Evolutionary conservation across 1,139 yeast species (phyloP).

Genomic region (Lodderomyces jiufengensis): DNA sequence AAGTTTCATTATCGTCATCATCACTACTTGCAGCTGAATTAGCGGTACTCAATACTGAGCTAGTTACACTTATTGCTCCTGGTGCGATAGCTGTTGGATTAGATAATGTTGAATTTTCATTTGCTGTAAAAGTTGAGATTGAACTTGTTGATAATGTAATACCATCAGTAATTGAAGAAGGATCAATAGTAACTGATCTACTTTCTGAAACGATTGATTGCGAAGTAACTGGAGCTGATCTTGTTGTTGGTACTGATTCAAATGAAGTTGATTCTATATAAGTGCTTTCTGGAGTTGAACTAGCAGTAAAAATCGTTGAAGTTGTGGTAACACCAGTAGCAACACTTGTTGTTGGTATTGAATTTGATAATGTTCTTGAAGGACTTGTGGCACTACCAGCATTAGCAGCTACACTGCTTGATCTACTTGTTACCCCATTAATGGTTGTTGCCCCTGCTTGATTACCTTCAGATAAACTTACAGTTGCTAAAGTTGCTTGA

Average conservation of each 20-base stretch:
- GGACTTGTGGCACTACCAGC: background rate
- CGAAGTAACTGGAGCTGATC: slow-evolving; percentile 27
- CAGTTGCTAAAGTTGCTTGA: slow-evolving; percentile 12
- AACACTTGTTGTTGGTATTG: slow-evolving; percentile 10
- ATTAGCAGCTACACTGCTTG: background rate
- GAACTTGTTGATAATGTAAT: slow-evolving; percentile 9
- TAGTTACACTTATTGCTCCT: no score
- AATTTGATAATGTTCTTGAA: background rate
- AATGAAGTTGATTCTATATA: slow-evolving; percentile 17
- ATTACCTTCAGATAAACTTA: slow-evolving; percentile 1
- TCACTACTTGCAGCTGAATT: background rate
- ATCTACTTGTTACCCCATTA: background rate
- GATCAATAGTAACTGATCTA: slow-evolving; percentile 14
- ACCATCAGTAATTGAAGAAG: slow-evolving; percentile 12
- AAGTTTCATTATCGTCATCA: background rate
- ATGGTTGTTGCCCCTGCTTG: background rate
- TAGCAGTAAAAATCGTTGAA: slow-evolving; percentile 23
- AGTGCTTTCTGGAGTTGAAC: slow-evolving; percentile 21
- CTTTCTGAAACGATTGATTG: slow-evolving; percentile 16
- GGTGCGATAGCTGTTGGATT: background rate
- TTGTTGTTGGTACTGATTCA: slow-evolving; percentile 20
- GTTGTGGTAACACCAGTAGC: slow-evolving; percentile 24
- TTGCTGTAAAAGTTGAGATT: background rate
- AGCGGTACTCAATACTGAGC: no score
- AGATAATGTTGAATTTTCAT: background rate